Evolutionary conservation across 495 filamentous ascomycete genomes (phyloP).

Genomic region (Xylaria bambusicola): DNA sequence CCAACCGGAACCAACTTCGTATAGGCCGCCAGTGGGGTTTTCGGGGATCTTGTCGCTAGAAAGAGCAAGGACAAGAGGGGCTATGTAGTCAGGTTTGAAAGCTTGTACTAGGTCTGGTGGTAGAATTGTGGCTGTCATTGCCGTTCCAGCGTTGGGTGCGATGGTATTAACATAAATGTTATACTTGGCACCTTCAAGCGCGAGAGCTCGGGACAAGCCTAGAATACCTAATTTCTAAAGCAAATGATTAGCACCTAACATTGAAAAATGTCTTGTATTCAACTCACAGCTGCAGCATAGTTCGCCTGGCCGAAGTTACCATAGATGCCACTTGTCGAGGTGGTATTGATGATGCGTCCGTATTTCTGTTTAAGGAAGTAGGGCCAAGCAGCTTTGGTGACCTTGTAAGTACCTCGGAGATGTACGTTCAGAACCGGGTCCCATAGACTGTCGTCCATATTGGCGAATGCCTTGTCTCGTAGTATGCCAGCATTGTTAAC

Average conservation of each 20-base stretch:
- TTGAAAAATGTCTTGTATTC: slow-evolving; percentile 17
- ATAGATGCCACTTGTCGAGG: slow-evolving; percentile 95
- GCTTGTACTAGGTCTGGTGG: slow-evolving; percentile 98
- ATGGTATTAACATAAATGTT: slow-evolving; percentile 99
- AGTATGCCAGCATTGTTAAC: slow-evolving; percentile 98
- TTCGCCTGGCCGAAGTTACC: slow-evolving; percentile 99
- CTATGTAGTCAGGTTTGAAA: slow-evolving; percentile 99
- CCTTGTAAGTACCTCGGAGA: slow-evolving; percentile 92
- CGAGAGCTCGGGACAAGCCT: slow-evolving; percentile 89
- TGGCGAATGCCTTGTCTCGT: slow-evolving; percentile 94
- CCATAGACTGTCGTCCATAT: slow-evolving; percentile 96
- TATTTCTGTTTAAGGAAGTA: slow-evolving; percentile 99
- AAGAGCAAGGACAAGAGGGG: slow-evolving; percentile 84
- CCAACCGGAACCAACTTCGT: slow-evolving; percentile 96
- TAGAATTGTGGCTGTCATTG: slow-evolving; percentile 93
- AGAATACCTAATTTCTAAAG: slow-evolving; percentile 85
- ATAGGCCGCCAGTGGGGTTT: slow-evolving; percentile 85
- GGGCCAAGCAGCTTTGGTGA: slow-evolving; percentile 97
- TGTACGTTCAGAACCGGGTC: slow-evolving; percentile 91
- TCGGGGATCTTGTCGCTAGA: slow-evolving; percentile 85
- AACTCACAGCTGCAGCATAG: slow-evolving; percentile 83
- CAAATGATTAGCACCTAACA: slow-evolving; percentile 20
- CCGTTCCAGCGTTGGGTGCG: slow-evolving; percentile 94
- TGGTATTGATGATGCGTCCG: slow-evolving; percentile 93
- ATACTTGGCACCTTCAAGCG: slow-evolving; percentile 92